These are phyloP conservation scores for Purpureocillium takamizusanense DNA, from an alignment of 2,329 filamentous ascomycete genomes.

Conservation along the genomic window DNA sequence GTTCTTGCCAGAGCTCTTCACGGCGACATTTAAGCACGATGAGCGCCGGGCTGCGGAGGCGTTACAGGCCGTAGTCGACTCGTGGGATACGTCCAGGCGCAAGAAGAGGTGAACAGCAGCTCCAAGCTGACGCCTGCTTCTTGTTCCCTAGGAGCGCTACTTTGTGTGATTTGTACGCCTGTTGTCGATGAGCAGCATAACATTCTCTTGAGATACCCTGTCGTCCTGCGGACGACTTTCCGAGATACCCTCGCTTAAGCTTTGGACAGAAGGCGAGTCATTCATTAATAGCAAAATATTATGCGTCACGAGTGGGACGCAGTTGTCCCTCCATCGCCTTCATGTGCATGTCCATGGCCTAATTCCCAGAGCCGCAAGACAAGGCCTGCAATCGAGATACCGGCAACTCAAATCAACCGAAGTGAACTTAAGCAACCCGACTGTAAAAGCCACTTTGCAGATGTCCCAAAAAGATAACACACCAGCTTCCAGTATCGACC, in stretches of 20 bases:
- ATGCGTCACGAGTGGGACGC: background rate
- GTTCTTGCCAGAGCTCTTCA: conserved; percentile 55
- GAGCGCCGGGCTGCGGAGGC: conserved; percentile 49
- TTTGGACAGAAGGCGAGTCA: background rate
- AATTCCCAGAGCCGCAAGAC: no score
- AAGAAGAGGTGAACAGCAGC: conserved; percentile 30
- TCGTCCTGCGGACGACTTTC: background rate
- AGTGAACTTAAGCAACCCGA: no score
- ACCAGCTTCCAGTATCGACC: no score
- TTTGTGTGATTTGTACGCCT: no score
- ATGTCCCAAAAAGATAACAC: no score
- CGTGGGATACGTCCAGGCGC: conserved; percentile 37
- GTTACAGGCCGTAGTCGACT: conserved; percentile 40
- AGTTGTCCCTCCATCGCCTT: no score
- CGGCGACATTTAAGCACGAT: conserved; percentile 46
- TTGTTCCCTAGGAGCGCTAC: no score
- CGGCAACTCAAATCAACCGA: no score
- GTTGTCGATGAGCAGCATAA: background rate
- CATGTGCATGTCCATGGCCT: no score
- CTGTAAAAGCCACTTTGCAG: no score
- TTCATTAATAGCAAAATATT: conserved; percentile 1
- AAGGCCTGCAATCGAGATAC: no score
- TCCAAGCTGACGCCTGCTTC: no score
- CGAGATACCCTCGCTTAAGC: background rate
- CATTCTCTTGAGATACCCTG: conserved; percentile 18